Evolutionary conservation across 2,329 filamentous ascomycete species (phyloP).

Genomic region (Aspergillus amoenus): DNA sequence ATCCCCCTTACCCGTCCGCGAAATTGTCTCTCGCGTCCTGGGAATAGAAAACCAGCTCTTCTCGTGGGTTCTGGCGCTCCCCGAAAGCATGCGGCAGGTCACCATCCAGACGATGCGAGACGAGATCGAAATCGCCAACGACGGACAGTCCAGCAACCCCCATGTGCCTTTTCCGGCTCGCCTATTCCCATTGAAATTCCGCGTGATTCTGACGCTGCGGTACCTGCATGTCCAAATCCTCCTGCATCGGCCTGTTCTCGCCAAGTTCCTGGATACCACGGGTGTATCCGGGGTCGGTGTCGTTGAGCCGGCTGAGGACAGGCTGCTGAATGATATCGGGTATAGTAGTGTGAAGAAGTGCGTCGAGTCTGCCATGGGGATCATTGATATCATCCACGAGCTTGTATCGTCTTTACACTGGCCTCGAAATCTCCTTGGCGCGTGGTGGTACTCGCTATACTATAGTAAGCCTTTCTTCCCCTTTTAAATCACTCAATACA

Average conservation of each 20-base stretch:
- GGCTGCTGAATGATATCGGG: slow-evolving; percentile 32
- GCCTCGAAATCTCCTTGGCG: slow-evolving; percentile 24
- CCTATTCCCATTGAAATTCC: slow-evolving; percentile 27
- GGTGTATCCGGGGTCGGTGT: not conserved
- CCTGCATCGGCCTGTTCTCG: slow-evolving; percentile 43
- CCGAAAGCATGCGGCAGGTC: not conserved
- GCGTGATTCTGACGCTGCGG: slow-evolving; percentile 45
- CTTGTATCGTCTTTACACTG: slow-evolving; percentile 15
- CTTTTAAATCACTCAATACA: no score
- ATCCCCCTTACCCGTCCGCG: slow-evolving; percentile 20
- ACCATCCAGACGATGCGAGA: not conserved
- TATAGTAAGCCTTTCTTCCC: no score
- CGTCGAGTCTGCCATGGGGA: slow-evolving; percentile 31
- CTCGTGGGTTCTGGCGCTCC: slow-evolving; percentile 18
- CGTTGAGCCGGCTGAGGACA: slow-evolving; percentile 10
- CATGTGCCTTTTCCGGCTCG: no score
- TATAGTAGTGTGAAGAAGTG: slow-evolving; percentile 34
- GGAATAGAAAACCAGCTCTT: slow-evolving; percentile 17
- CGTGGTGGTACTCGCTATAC: slow-evolving; percentile 36
- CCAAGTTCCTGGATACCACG: slow-evolving; percentile 36
- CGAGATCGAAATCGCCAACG: not conserved
- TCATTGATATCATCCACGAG: slow-evolving; percentile 26
- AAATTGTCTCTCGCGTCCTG: slow-evolving; percentile 38
- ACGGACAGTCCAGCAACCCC: no score
- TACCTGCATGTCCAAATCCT: slow-evolving; percentile 45